These are phyloP conservation scores for Pelargonium australe DNA, from an alignment of 441 rosid species.

Conservation along the genomic window DNA sequence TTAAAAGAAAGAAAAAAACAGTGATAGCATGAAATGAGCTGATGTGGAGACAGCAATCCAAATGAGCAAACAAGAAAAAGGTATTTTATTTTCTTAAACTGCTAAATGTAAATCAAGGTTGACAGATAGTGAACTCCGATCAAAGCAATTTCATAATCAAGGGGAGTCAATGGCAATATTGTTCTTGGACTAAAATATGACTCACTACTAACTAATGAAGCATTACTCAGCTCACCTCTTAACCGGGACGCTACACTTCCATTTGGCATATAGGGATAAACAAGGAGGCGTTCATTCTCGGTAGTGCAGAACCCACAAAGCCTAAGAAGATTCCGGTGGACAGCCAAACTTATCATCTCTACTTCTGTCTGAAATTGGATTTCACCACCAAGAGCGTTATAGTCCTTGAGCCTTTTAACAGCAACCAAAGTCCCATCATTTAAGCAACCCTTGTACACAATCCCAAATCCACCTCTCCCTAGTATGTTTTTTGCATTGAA, in stretches of 20 bases:
- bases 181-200: background rate
- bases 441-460: conserved; percentile 80
- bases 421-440: conserved; percentile 73
- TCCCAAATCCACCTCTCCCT: conserved; percentile 91
- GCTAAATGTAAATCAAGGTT: too few species aligned
- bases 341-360: conserved; percentile 94
- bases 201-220: background rate
- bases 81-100: too few species aligned
- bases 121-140: too few species aligned
- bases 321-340: conserved; percentile 82
- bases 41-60: too few species aligned
- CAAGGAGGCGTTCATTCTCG: conserved; percentile 73
- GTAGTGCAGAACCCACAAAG: conserved; percentile 84
- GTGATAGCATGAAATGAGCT: too few species aligned
- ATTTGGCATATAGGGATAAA: conserved; percentile 89
- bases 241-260: conserved; percentile 92
- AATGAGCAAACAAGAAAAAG: too few species aligned
- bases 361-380: conserved; percentile 93
- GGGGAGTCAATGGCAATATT: too few species aligned
- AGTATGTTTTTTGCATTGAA: conserved; percentile 71
- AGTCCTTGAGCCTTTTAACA: conserved; percentile 85
- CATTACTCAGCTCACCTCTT: conserved; percentile 38
- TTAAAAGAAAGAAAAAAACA: too few species aligned
- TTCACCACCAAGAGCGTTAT: conserved; percentile 73
- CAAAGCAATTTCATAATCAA: too few species aligned